phyloP scores from a whole-genome alignment of 345 rosid species.

The Laguncularia racemosa region DNA sequence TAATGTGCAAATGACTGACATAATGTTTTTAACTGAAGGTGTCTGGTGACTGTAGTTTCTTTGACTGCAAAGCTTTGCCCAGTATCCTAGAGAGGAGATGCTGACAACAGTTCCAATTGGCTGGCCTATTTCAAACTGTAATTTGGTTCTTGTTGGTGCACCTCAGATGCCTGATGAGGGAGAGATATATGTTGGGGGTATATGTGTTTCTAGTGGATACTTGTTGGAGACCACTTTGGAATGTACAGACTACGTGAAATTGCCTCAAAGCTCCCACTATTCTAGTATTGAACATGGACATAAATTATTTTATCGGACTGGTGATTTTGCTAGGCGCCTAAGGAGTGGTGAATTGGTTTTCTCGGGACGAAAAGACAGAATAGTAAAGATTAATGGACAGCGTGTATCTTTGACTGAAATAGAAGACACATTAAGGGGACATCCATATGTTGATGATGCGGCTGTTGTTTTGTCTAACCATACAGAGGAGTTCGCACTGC shows the following conservation, averaged over 20 bases:
- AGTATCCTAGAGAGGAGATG: slow-evolving; percentile 46
- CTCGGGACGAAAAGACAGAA: slow-evolving; percentile 79
- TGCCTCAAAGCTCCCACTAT: slow-evolving; percentile 35
- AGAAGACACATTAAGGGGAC: slow-evolving; percentile 52
- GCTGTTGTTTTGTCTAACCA: slow-evolving; percentile 42
- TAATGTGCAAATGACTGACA: too few species aligned
- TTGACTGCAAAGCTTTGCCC: slow-evolving; percentile 83
- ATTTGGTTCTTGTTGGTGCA: slow-evolving; percentile 48
- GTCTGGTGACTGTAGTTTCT: slow-evolving; percentile 90
- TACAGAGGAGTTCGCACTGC: slow-evolving; percentile 31
- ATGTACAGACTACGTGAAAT: slow-evolving; percentile 31
- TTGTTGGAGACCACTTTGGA: slow-evolving; percentile 23
- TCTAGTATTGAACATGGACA: slow-evolving; percentile 36
- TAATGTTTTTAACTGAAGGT: too few species aligned
- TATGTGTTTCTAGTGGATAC: slow-evolving; percentile 61
- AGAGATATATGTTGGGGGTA: slow-evolving; percentile 74
- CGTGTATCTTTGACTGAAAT: slow-evolving; percentile 78
- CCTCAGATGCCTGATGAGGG: slow-evolving; percentile 36
- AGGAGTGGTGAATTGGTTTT: slow-evolving; percentile 69
- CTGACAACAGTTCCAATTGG: slow-evolving; percentile 88
- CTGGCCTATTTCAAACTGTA: slow-evolving; percentile 66
- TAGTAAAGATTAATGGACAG: slow-evolving; percentile 73
- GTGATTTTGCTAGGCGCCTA: slow-evolving; percentile 73
- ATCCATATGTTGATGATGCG: slow-evolving; percentile 54
- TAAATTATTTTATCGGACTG: slow-evolving; percentile 58